Evolutionary conservation across 2,329 filamentous ascomycete genomes (phyloP).

Genomic region (Fusarium illudens): DNA sequence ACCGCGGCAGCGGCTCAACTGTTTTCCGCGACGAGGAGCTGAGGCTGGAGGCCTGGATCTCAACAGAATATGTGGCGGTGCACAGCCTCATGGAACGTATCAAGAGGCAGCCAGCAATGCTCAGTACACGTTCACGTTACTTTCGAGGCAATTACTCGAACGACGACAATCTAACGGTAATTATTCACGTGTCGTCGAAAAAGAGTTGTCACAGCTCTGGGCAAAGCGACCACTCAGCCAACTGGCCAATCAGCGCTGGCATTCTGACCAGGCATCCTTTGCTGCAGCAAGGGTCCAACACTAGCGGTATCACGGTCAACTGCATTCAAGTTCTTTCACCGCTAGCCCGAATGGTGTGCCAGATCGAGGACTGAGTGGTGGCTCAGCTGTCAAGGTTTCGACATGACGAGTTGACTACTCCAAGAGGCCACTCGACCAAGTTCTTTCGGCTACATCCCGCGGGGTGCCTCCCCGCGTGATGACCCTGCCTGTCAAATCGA

Average conservation of each 20-base stretch:
- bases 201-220: conserved; percentile 26
- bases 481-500: background rate
- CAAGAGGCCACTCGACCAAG: background rate
- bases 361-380: background rate
- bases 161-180: background rate
- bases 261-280: conserved; percentile 14
- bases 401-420: background rate
- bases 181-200: conserved; percentile 23
- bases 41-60: background rate
- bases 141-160: background rate
- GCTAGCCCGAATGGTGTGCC: background rate
- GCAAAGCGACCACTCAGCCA: conserved; percentile 13
- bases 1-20: conserved; percentile 1
- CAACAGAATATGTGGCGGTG: conserved; percentile 1
- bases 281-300: conserved; percentile 27
- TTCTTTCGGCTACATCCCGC: background rate
- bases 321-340: background rate
- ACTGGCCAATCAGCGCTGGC: conserved; percentile 17
- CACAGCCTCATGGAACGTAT: background rate
- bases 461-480: background rate
- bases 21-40: background rate
- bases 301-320: background rate
- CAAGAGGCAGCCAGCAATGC: background rate
- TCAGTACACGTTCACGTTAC: background rate
- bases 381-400: background rate